Base-by-base conservation (phyloP, 768 basidiomycete species). In the Lactarius hatsudake region DNA sequence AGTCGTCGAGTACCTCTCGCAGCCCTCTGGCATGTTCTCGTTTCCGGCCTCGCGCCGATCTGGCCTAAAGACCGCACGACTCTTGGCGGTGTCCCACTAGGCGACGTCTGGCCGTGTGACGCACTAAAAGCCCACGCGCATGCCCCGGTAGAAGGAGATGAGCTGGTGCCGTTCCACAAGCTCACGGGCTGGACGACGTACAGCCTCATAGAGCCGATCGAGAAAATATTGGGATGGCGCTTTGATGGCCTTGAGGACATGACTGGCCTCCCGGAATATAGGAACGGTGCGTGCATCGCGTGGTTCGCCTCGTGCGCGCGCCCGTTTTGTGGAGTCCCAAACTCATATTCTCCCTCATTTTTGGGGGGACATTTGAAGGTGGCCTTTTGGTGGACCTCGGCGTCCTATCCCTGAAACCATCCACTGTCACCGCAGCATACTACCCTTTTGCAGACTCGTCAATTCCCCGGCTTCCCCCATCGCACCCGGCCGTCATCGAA, bases 181-280 rank as follows among this genome's bases (percentile, higher is more conserved):
- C 82, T 99, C 58, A 94, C 93, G 0, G 90, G 91, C 68, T 99
- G 96, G 96, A 82, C 93, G 64, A 90, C 94, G 9, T 96, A 97
- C 76, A 91, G 89, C 71, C 81, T 99, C 23, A 81, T 97, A 40
- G 90, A 95, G 75, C 88, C 91, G 1, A 83, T 98, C 53, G 84
- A 95, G 76, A 86, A 83, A 70, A 78, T 88, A 2, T 81, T 95
- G 8, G 82, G 83, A 0, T 98, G 96, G 94, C 79, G 81, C 65
- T 83, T 98, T n/a, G 86, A 89, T 0, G 93, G 92, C 0, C 75
- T 87, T 23, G 89, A 92, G 72, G 87, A 91, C 71, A 85, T 95
- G 85, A 97, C 95, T 0, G 96, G 96, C 2, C 77, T 98, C 38
- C 95, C 96, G 0, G 96, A 98, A 78, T 98, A 98, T 77, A 86